These are phyloP conservation scores for Chlamydomonas urium DNA, from an alignment of 139 green algal species.

Conservation along the genomic window DNA sequence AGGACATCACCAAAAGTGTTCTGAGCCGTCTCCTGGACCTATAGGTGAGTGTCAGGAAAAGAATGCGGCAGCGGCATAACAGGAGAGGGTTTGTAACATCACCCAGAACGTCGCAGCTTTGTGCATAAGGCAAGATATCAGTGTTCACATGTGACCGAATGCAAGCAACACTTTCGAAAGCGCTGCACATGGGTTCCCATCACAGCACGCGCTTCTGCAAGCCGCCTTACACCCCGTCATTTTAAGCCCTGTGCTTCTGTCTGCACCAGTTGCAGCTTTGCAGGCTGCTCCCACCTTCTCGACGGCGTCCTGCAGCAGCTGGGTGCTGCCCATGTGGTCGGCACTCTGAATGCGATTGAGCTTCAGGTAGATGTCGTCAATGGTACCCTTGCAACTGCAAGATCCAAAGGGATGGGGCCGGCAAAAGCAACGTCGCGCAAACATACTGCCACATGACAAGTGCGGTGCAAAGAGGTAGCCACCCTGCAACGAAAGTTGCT, in stretches of 20 bases:
- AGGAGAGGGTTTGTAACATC: background rate
- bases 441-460: background rate
- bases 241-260: background rate
- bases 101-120: background rate
- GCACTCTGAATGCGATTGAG: conserved; percentile 37
- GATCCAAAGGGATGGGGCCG: no score
- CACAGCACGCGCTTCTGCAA: no score
- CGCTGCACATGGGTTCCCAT: no score
- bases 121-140: background rate
- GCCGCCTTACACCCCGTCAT: no score
- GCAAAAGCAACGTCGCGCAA: background rate
- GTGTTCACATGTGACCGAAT: no score
- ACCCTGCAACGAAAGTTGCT: no score
- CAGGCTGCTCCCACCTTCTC: conserved; percentile 10
- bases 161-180: no score
- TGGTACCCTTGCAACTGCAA: conserved; percentile 75
- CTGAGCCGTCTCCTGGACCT: conserved; percentile 37
- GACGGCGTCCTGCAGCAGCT: conserved; percentile 10
- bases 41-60: background rate
- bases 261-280: background rate
- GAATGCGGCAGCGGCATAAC: background rate
- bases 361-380: conserved; percentile 71
- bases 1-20: conserved; percentile 51
- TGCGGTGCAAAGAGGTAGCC: no score
- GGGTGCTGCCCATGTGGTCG: background rate